These are phyloP conservation scores for Angomonas deanei DNA, from an alignment of 208 protist genomes.

Conservation along the genomic window DNA sequence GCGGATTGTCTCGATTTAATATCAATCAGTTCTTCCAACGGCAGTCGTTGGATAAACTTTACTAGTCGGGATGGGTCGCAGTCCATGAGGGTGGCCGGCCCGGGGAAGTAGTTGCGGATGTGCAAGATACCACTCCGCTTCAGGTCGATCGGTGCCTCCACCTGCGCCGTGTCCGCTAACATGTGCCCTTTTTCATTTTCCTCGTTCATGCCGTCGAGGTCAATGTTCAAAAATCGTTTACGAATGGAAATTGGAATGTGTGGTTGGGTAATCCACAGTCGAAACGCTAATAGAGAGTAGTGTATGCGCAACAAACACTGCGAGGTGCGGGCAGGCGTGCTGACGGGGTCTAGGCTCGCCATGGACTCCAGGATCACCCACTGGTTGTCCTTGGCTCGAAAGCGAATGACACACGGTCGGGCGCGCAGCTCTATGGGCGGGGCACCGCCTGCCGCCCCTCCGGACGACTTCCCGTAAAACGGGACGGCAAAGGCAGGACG, in stretches of 20 bases:
- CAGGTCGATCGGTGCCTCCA: conserved; percentile 74
- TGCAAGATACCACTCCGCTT: conserved; percentile 86
- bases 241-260: conserved; percentile 82
- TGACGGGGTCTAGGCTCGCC: conserved; percentile 64
- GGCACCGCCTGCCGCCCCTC: not conserved
- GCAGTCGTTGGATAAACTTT: conserved; percentile 79
- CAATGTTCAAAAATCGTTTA: conserved; percentile 77
- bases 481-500: conserved; percentile 69
- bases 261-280: conserved; percentile 71
- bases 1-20: conserved; percentile 13
- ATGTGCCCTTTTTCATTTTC: conserved; percentile 44
- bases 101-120: conserved; percentile 87
- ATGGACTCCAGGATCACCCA: conserved; percentile 84
- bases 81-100: conserved; percentile 77
- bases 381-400: conserved; percentile 84
- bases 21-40: conserved; percentile 74
- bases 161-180: conserved; percentile 39
- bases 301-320: conserved; percentile 68
- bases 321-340: conserved; percentile 40
- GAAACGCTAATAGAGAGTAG: conserved; percentile 73
- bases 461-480: conserved; percentile 11
- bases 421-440: conserved; percentile 31
- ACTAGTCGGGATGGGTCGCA: conserved; percentile 78
- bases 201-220: conserved; percentile 53
- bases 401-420: conserved; percentile 67